Percentiles rank a stretch among this genome's conserved stretches.
Evolutionary conservation across 306 rosid species (phyloP).

Genomic region (Vicia sativa): DNA sequence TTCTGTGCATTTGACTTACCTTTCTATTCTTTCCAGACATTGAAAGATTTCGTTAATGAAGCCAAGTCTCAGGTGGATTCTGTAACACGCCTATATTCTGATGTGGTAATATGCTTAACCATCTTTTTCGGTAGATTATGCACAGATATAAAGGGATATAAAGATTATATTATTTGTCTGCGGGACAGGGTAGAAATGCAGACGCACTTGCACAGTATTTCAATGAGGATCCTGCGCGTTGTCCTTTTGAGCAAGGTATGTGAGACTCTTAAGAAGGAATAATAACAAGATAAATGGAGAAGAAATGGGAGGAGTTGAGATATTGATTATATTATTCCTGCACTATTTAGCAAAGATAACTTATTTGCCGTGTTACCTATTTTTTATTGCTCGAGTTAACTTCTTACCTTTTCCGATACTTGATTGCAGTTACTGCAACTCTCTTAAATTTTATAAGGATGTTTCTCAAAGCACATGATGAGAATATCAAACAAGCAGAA

Average conservation of each 20-base stretch:
- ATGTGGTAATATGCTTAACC: conserved; percentile 67
- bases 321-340: too few species aligned
- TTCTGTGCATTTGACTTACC: conserved; percentile 31
- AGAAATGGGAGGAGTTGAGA: too few species aligned
- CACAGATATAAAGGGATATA: conserved; percentile 28
- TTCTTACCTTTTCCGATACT: conserved; percentile 37
- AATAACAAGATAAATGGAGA: too few species aligned
- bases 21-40: conserved; percentile 54
- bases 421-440: conserved; percentile 76
- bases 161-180: conserved; percentile 38
- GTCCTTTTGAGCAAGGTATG: conserved; percentile 91
- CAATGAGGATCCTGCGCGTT: conserved; percentile 91
- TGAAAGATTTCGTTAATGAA: conserved; percentile 69
- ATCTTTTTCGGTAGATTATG: conserved; percentile 29
- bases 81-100: conserved; percentile 71
- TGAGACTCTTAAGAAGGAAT: too few species aligned
- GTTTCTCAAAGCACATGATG: conserved; percentile 92
- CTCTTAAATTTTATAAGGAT: conserved; percentile 77
- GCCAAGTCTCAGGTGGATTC: conserved; percentile 86
- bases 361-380: too few species aligned
- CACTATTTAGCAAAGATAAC: too few species aligned
- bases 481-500: conserved; percentile 87
- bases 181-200: conserved; percentile 88
- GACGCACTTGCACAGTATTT: conserved; percentile 88
- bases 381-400: conserved; percentile 31